phyloP scores from a whole-genome alignment of 2,329 filamentous ascomycete genomes.

The Pseudogymnoascus sp. region DNA sequence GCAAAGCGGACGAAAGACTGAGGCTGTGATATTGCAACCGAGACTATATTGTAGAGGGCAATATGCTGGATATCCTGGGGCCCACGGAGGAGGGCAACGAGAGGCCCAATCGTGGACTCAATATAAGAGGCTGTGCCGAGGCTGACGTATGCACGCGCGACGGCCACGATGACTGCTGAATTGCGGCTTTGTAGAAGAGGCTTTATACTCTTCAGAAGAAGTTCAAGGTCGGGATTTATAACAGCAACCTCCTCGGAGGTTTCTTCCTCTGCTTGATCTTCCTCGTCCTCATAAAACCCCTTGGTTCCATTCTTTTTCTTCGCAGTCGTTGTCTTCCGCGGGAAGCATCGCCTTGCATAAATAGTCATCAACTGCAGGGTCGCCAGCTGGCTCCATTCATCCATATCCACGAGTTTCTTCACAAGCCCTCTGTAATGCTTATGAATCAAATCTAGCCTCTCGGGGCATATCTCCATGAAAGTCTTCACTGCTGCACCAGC shows the following conservation, averaged over 20 bases:
- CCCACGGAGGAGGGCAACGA: slow-evolving; percentile 77
- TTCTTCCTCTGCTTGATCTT: slow-evolving; percentile 36
- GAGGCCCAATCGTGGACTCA: slow-evolving; percentile 65
- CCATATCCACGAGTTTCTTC: slow-evolving; percentile 94
- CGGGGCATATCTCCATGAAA: slow-evolving; percentile 82
- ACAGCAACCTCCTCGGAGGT: slow-evolving; percentile 44
- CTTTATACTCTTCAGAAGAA: slow-evolving; percentile 71
- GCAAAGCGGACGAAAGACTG: slow-evolving; percentile 79
- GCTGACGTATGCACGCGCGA: slow-evolving; percentile 76
- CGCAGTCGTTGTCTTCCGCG: slow-evolving; percentile 52
- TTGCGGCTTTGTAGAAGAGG: slow-evolving; percentile 89
- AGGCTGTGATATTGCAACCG: slow-evolving; percentile 72
- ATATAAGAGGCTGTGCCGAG: slow-evolving; percentile 74
- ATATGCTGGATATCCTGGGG: slow-evolving; percentile 83
- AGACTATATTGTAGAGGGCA: slow-evolving; percentile 88
- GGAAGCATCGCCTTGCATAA: slow-evolving; percentile 85
- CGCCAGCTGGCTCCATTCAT: slow-evolving; percentile 92
- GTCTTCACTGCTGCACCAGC: slow-evolving; percentile 85
- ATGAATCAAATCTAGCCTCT: slow-evolving; percentile 81
- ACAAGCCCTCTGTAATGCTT: slow-evolving; percentile 78
- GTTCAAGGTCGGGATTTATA: slow-evolving; percentile 71
- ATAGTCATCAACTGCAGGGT: slow-evolving; percentile 72
- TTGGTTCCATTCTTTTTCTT: slow-evolving; percentile 47
- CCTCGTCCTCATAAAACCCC: slow-evolving; percentile 73
- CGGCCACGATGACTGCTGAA: slow-evolving; percentile 81